A percentile compares a stretch with the other conserved stretches of the same genome.
These are phyloP conservation scores for Pisolithus thermaeus DNA, from an alignment of 1,284 basidiomycete genomes.

Conservation along the genomic window DNA sequence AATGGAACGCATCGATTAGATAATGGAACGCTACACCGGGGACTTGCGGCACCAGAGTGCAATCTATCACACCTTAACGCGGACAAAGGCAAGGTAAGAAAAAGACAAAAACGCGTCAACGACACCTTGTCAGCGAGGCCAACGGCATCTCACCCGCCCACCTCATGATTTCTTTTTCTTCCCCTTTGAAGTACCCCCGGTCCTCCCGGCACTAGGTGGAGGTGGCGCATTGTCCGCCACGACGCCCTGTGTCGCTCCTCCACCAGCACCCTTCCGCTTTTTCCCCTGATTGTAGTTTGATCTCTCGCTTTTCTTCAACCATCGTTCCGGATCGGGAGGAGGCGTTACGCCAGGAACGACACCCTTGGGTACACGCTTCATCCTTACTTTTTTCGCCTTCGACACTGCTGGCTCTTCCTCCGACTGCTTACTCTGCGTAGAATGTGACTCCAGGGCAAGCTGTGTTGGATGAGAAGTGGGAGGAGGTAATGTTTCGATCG, in stretches of 20 bases:
- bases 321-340: conserved; percentile 72
- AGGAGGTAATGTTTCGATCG: conserved; percentile 58
- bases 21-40: conserved; percentile 11
- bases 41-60: conserved; percentile 14
- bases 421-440: conserved; percentile 23
- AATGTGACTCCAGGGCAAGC: conserved; percentile 24
- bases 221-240: conserved; percentile 29
- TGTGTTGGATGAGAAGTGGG: conserved; percentile 39
- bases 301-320: conserved; percentile 77
- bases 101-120: conserved; percentile 15
- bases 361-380: conserved; percentile 63
- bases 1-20: conserved; percentile 19
- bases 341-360: conserved; percentile 72
- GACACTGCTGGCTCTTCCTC: conserved; percentile 22
- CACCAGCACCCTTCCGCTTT: conserved; percentile 44
- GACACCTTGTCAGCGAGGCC: conserved; percentile 13
- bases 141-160: conserved; percentile 14
- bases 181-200: conserved; percentile 34
- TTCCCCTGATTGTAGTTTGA: conserved; percentile 42
- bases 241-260: conserved; percentile 62
- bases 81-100: neutral
- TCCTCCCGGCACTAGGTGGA: conserved; percentile 30
- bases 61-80: conserved; percentile 16
- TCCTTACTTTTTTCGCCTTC: conserved; percentile 49
- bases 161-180: conserved; percentile 46